Percentiles rank a stretch among this genome's conserved stretches.
Conservation (phyloP, 345 rosid species). For the Citropsis articulata region DNA sequence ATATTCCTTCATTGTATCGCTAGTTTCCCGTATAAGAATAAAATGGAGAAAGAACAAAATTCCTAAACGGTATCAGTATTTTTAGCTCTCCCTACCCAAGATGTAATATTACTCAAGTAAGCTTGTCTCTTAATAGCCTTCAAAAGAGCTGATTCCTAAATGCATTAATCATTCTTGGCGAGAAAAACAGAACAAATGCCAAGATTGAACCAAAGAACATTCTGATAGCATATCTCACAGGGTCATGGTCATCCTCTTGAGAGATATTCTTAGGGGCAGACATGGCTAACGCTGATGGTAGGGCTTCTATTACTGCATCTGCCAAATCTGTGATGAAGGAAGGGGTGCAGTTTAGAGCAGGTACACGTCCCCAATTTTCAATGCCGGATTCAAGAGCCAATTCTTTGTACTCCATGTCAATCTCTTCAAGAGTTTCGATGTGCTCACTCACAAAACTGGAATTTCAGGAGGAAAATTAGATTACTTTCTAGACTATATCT, state of each 20-base stretch:
- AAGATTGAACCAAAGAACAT: conserved; percentile 74
- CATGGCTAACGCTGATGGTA: conserved; percentile 34
- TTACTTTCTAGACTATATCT: not conserved
- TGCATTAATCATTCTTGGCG: conserved; percentile 55
- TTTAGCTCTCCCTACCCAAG: not conserved
- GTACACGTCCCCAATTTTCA: conserved; percentile 90
- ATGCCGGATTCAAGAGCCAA: conserved; percentile 87
- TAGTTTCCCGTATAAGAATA: not conserved
- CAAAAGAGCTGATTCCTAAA: conserved; percentile 55
- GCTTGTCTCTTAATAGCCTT: not conserved
- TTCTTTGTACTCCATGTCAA: conserved; percentile 84
- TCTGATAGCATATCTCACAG: conserved; percentile 46
- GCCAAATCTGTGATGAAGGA: conserved; percentile 69
- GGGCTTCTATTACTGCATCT: not conserved
- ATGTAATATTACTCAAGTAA: not conserved
- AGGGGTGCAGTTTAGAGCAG: conserved; percentile 76
- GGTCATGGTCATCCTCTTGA: conserved; percentile 50
- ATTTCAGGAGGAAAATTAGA: conserved; percentile 1
- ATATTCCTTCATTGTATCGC: not conserved
- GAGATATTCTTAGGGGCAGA: conserved; percentile 28
- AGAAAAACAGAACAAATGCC: conserved; percentile 63
- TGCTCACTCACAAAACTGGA: conserved; percentile 92
- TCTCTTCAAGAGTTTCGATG: conserved; percentile 94
- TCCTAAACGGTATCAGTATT: not conserved
- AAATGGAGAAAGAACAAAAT: not conserved